phyloP scores from a whole-genome alignment of 805 yeast species.

The Wickerhamiella australiensis region DNA sequence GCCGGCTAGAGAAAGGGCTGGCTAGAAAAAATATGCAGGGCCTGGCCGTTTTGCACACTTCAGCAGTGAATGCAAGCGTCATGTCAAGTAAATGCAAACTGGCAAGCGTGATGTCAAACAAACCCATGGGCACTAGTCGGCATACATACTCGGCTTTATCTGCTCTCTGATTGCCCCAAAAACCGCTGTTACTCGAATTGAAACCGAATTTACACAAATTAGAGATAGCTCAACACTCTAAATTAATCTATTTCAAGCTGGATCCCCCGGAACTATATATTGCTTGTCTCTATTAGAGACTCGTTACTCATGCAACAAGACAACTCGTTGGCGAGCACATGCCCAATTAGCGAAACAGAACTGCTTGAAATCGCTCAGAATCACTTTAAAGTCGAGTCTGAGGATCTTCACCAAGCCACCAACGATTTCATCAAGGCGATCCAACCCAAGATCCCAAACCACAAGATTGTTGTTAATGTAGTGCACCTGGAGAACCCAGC shows the following conservation, averaged over 20 bases:
- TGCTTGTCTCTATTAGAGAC: background rate
- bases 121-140: no score
- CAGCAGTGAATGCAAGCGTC: no score
- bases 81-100: no score
- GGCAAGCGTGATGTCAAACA: no score
- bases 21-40: background rate
- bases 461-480: conserved; percentile 19
- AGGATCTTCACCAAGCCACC: background rate
- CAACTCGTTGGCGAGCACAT: conserved; percentile 1
- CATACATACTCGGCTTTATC: no score
- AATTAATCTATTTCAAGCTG: no score
- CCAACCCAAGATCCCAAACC: conserved; percentile 17
- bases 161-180: no score
- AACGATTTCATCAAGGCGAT: conserved; percentile 4
- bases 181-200: no score
- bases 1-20: no score
- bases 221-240: no score
- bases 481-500: conserved; percentile 14
- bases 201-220: no score
- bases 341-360: conserved; percentile 16
- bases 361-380: conserved; percentile 12
- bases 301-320: conserved; percentile 1
- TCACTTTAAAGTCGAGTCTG: conserved; percentile 9
- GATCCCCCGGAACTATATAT: no score
- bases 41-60: background rate